Conservation (phyloP, 208 protist species). For the Wallacemonas sp. region DNA sequence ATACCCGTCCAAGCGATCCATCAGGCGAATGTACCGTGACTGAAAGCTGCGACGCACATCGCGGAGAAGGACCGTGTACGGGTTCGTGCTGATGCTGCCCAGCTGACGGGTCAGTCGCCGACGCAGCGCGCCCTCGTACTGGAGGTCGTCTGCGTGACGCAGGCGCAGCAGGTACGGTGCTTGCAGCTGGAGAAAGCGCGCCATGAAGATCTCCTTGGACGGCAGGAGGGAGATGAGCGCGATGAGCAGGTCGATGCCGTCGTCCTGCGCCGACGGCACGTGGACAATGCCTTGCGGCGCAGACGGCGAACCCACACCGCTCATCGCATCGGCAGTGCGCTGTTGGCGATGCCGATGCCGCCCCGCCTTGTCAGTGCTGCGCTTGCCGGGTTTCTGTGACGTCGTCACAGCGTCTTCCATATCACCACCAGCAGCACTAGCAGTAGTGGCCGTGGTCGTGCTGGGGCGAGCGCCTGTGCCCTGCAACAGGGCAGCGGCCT, state of each 20-base stretch:
- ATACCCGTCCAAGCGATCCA: constrained; percentile 1
- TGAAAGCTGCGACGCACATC: constrained; percentile 31
- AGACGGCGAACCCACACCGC: no score
- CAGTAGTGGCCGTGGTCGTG: background rate
- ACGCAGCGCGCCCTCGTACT: constrained; percentile 55
- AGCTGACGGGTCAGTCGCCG: constrained; percentile 48
- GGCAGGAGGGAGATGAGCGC: constrained; percentile 67
- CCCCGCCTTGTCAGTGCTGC: no score
- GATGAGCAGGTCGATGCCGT: constrained; percentile 68
- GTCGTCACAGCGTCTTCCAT: no score
- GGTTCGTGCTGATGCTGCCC: constrained; percentile 35
- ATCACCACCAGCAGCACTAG: no score
- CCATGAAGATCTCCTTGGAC: constrained; percentile 60
- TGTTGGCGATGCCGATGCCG: no score
- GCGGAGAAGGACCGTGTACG: constrained; percentile 56
- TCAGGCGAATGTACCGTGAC: constrained; percentile 2
- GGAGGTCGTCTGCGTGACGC: constrained; percentile 27
- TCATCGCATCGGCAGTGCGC: no score
- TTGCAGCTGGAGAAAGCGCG: constrained; percentile 51
- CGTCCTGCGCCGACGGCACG: constrained; percentile 16
- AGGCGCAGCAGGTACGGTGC: constrained; percentile 48
- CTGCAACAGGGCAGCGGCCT: background rate
- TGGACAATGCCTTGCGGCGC: background rate
- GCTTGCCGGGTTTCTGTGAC: no score
- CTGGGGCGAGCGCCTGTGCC: background rate